These are phyloP conservation scores for Colletotrichum sp. DNA, from an alignment of 2,329 filamentous ascomycete species.

Conservation along the genomic window DNA sequence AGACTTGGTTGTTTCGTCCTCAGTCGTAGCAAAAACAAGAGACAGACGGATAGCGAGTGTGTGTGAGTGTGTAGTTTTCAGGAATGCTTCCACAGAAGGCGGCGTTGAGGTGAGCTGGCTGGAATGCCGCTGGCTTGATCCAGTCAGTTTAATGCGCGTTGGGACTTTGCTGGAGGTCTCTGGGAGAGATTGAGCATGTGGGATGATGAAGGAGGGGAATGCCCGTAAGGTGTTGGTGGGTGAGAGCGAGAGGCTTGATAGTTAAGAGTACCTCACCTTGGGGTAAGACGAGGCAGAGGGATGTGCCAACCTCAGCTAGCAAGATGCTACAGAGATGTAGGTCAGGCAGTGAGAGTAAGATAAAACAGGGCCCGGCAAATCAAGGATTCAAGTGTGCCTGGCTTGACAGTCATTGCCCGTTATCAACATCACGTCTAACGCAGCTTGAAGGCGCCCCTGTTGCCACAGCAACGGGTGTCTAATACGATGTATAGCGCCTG, in stretches of 20 bases:
- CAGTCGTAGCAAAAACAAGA: neutral
- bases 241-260: neutral
- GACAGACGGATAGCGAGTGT: neutral
- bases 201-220: slow-evolving; percentile 3
- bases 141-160: neutral
- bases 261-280: neutral
- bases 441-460: neutral
- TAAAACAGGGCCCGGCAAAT: neutral
- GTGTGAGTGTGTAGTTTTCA: neutral
- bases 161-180: neutral
- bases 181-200: neutral
- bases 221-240: neutral
- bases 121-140: neutral
- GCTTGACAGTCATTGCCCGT: neutral
- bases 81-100: neutral
- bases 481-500: neutral
- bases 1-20: neutral
- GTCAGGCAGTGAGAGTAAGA: neutral
- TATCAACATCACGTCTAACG: neutral
- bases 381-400: neutral
- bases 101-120: neutral
- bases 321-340: neutral
- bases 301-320: neutral
- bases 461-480: neutral
- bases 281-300: neutral